These are phyloP conservation scores for Pulicaria dysenterica DNA, from an alignment of 129 eudicot species.

Conservation along the genomic window DNA sequence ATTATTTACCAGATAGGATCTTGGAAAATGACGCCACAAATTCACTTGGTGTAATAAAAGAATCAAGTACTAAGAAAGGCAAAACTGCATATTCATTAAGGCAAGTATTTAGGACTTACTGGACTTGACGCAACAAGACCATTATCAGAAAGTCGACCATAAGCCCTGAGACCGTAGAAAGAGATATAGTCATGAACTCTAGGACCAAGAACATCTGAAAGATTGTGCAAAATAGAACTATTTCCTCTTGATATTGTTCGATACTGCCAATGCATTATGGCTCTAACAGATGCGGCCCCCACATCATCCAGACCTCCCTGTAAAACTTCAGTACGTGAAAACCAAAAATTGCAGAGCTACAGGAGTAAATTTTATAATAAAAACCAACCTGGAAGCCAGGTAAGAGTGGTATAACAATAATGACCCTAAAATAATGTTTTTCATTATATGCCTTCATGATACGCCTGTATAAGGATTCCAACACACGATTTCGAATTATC, in stretches of 20 bases:
- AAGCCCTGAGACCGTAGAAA: conserved; percentile 88
- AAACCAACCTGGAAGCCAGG: conserved; percentile 69
- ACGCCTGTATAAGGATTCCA: conserved; percentile 80
- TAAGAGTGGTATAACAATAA: conserved; percentile 86
- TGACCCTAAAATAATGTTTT: conserved; percentile 77
- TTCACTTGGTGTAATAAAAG: too few relatives aligned
- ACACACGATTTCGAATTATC: conserved; percentile 76
- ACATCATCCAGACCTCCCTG: conserved; percentile 98
- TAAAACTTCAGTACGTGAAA: conserved; percentile 17
- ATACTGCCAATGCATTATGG: conserved; percentile 99
- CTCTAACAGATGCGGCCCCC: conserved; percentile 98
- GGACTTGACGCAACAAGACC: conserved; percentile 91
- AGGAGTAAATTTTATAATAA: neutral
- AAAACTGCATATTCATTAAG: too few relatives aligned
- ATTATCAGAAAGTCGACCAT: conserved; percentile 82
- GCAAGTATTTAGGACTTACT: conserved; percentile 39
- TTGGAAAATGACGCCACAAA: neutral
- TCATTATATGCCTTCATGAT: conserved; percentile 80
- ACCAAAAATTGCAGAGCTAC: conserved; percentile 17
- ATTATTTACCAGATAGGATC: neutral
- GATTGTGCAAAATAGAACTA: conserved; percentile 83
- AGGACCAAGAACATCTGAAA: conserved; percentile 72
- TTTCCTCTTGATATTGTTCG: conserved; percentile 90
- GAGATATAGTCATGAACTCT: conserved; percentile 85
- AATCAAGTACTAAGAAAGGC: too few relatives aligned